phyloP scores from a whole-genome alignment of 208 protist species.

The Acanthamoeba rhysodes region DNA sequence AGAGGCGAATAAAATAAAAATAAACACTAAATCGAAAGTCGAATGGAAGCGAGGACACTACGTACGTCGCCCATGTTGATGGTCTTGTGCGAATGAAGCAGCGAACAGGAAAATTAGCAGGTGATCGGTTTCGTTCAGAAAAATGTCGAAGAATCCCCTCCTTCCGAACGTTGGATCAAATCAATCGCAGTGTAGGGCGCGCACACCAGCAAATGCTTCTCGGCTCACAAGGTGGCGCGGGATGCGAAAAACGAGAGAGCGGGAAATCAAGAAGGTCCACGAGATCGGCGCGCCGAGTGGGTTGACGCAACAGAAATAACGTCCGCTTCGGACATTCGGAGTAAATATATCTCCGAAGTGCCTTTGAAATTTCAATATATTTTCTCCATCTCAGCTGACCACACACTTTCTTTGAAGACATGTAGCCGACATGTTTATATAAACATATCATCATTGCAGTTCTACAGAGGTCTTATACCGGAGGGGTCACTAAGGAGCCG shows the following conservation, averaged over 20 bases:
- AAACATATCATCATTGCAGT: too few species aligned
- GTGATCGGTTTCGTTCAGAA: background rate
- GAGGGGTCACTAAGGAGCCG: too few species aligned
- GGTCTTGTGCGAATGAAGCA: background rate
- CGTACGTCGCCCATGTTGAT: background rate
- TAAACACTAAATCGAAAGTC: background rate
- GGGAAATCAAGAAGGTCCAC: background rate
- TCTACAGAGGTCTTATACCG: too few species aligned
- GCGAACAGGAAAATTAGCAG: background rate
- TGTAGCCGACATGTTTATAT: too few species aligned
- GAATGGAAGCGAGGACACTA: background rate
- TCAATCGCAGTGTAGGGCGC: background rate
- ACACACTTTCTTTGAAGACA: too few species aligned
- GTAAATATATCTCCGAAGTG: background rate
- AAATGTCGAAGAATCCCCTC: background rate
- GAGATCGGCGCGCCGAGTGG: background rate
- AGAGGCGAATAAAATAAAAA: background rate
- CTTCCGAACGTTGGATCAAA: background rate
- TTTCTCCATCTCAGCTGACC: too few species aligned
- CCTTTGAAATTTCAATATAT: background rate
- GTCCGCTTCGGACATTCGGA: background rate
- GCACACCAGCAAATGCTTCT: background rate
- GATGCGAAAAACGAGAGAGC: background rate
- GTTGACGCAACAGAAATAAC: background rate
- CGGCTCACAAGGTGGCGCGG: background rate